Percentiles rank a stretch among this genome's conserved stretches.
These are phyloP conservation scores for Penicillium sp. DNA, from an alignment of 2,329 filamentous ascomycete species.

Conservation along the genomic window DNA sequence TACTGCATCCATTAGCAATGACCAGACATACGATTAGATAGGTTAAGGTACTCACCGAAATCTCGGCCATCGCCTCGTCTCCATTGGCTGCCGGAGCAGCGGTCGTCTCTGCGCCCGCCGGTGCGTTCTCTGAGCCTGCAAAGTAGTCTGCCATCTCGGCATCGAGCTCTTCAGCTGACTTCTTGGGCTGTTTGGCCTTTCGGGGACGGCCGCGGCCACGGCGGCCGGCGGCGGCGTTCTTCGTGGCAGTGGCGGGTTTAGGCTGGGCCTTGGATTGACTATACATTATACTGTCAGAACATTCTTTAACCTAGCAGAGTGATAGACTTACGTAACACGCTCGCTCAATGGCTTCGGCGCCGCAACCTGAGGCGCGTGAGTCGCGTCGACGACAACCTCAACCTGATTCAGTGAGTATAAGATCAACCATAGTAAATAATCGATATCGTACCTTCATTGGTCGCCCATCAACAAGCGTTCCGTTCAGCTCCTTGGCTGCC, in stretches of 20 bases:
- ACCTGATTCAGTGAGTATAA: conserved; percentile 53
- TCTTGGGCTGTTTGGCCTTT: conserved; percentile 64
- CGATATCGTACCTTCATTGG: conserved; percentile 73
- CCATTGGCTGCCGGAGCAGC: conserved; percentile 46
- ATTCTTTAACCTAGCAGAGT: no score
- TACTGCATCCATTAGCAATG: conserved; percentile 3
- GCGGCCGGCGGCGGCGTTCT: conserved; percentile 52
- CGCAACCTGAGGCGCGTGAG: conserved; percentile 63
- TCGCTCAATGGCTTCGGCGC: conserved; percentile 75
- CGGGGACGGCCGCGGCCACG: conserved; percentile 48
- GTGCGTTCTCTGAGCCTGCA: conserved; percentile 39
- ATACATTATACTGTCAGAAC: no score
- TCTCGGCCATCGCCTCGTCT: conserved; percentile 56
- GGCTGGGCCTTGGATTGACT: conserved; percentile 67
- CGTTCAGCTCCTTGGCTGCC: conserved; percentile 79
- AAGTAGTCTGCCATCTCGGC: conserved; percentile 99
- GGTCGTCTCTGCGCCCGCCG: conserved; percentile 42
- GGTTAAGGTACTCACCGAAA: conserved; percentile 40
- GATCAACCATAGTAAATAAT: conserved; percentile 16
- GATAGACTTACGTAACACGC: conserved; percentile 74
- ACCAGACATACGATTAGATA: no score
- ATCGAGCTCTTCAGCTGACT: conserved; percentile 93
- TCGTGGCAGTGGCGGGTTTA: conserved; percentile 74
- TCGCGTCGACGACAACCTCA: conserved; percentile 81
- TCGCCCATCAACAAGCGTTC: conserved; percentile 81